Evolutionary conservation across 345 rosid genomes (phyloP), one percentile per base, ranked within the genome.

Genomic region (Ricinus communis): DNA sequence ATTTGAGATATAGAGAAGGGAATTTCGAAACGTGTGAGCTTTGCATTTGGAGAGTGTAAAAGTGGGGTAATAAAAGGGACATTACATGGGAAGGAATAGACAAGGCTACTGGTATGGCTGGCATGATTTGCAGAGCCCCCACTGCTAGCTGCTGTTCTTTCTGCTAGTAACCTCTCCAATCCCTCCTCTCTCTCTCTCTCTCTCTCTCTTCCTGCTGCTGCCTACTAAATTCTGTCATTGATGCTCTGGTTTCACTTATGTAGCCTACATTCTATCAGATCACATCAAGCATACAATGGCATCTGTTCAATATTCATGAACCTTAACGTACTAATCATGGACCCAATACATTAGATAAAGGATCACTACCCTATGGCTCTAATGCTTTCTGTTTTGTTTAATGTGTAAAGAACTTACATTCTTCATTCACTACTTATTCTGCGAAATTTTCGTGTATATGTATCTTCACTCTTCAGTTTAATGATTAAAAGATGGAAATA

Each of bases 41-140:
- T n/a, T 53, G 25, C 8, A 53, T 43, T 4, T 53, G 57, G 13
- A 53, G 6, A 53, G 2, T 53, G 57, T 5, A 53, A 53, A 53
- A 11, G 25, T n/a, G 45, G 49, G 73, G 74, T 62, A 19, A 36
- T 65, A 72, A 80, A 76, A 80, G 80, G 65, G 83, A 72, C 83
- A 45, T 58, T 69, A 72, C 80, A 72, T 72, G 77, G 69, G 64
- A 69, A 68, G 46, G 55, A 80, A 72, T 53, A 76, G 83, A 76
- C 83, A 76, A 69, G 53, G 69, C 41, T 52, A 69, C 69, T 63
- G 57, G 13, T 27, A 53, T 43, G 14, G 53, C 55, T 22, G 25
- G 11, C 70, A 66, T 53, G 65, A 60, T 41, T 28, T 19, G 10
- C 45, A 22, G 51, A 7, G 56, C 66, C 69, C 55, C 67, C 61